Percentiles rank a stretch among this genome's conserved stretches.
phyloP scores from a whole-genome alignment of 2,329 filamentous ascomycete genomes.

The Blastomyces parvus region DNA sequence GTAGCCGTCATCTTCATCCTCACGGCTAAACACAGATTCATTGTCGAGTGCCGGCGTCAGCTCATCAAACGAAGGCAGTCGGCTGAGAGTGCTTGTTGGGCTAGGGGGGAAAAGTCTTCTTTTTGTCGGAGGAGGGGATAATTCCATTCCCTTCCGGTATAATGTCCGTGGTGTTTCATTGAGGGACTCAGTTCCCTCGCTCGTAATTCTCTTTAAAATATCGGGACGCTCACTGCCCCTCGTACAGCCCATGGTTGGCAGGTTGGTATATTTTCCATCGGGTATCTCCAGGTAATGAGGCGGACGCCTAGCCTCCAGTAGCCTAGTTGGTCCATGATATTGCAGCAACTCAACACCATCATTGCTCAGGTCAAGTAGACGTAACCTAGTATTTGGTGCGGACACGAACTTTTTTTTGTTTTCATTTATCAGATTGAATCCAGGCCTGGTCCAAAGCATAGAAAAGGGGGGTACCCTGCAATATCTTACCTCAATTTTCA shows the following conservation, averaged over 20 bases:
- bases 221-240: neutral
- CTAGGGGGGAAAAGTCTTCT: conserved; percentile 10
- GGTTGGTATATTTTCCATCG: neutral
- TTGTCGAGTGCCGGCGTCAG: neutral
- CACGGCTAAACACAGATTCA: no score
- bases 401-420: conserved; percentile 1
- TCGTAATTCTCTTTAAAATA: neutral
- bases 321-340: neutral
- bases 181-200: neutral
- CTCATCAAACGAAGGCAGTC: neutral
- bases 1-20: neutral
- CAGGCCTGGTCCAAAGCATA: neutral
- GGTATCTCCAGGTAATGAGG: neutral
- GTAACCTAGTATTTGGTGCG: conserved; percentile 2
- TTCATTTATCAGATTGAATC: conserved; percentile 1
- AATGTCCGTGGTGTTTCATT: neutral
- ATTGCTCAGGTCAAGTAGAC: conserved; percentile 4
- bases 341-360: neutral
- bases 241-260: neutral
- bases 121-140: neutral
- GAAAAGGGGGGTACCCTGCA: no score
- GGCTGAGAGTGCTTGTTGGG: conserved; percentile 2
- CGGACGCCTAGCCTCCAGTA: neutral
- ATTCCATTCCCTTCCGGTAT: conserved; percentile 8
- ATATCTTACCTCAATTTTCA: conserved; percentile 25